phyloP scores from a whole-genome alignment of 2,329 filamentous ascomycete genomes.

The Dothistroma septosporum region DNA sequence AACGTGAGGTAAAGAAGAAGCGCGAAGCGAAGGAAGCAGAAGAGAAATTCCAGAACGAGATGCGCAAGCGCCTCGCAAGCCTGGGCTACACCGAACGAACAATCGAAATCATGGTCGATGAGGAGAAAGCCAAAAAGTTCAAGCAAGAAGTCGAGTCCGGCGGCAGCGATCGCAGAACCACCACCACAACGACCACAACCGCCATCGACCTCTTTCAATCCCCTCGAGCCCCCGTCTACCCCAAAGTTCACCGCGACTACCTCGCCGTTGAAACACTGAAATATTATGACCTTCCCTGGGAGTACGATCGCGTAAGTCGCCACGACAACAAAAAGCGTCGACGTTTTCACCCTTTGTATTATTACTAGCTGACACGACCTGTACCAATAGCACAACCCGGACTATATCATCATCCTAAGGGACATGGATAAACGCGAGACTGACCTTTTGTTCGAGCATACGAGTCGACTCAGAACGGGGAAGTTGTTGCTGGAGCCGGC shows the following conservation, averaged over 20 bases:
- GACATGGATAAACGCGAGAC: constrained; percentile 48
- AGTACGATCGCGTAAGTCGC: constrained; percentile 45
- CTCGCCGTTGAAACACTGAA: constrained; percentile 45
- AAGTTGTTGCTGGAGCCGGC: constrained; percentile 43
- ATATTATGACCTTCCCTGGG: constrained; percentile 48
- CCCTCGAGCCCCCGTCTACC: constrained; percentile 39
- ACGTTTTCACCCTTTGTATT: constrained; percentile 1
- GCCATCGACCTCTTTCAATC: constrained; percentile 7
- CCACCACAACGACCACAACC: constrained; percentile 22
- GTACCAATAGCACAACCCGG: constrained; percentile 37
- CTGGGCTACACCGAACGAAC: constrained; percentile 47
- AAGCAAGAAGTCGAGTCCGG: constrained; percentile 21
- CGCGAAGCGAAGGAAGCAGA: constrained; percentile 31
- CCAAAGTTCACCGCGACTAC: constrained; percentile 46
- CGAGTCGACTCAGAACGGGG: constrained; percentile 41
- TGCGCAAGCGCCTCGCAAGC: constrained; percentile 43
- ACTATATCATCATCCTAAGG: constrained; percentile 49
- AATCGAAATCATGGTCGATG: constrained; percentile 47
- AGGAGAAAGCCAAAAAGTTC: constrained; percentile 42
- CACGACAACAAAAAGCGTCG: neutral
- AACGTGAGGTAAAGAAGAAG: constrained; percentile 46
- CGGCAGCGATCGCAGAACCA: constrained; percentile 11
- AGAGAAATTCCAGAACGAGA: constrained; percentile 42
- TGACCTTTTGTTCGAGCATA: constrained; percentile 50
- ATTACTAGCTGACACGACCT: constrained; percentile 13